phyloP scores from a whole-genome alignment of 495 filamentous ascomycete genomes.

The Hyaloscypha finlandica region DNA sequence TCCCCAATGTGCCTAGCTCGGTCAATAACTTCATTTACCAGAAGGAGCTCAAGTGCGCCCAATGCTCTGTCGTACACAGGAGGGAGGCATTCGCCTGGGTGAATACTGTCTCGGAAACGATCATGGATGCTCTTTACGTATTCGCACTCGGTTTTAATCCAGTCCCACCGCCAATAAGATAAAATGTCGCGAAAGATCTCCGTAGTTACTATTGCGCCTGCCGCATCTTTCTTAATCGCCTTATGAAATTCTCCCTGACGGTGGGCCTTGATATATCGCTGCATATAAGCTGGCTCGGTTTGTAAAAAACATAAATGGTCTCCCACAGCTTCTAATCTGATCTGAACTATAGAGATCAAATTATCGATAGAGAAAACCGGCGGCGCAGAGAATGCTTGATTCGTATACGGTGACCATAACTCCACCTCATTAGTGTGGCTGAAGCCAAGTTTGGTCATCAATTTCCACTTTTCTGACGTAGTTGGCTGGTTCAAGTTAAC shows the following conservation, averaged over 20 bases:
- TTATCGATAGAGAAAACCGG: conserved; percentile 24
- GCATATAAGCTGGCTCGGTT: conserved; percentile 17
- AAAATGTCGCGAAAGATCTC: neutral
- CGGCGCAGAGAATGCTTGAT: conserved; percentile 24
- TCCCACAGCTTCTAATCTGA: neutral
- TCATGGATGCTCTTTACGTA: neutral
- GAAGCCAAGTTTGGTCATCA: neutral
- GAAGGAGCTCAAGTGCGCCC: neutral
- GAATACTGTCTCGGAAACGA: conserved; percentile 8
- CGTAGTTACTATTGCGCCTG: neutral
- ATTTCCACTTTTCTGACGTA: neutral
- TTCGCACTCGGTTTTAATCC: neutral
- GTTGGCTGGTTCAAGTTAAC: neutral
- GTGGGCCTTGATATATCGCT: no score
- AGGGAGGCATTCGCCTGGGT: conserved; percentile 4
- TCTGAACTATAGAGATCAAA: conserved; percentile 18
- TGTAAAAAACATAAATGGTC: conserved; percentile 31
- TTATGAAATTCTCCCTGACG: no score
- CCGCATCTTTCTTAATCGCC: neutral
- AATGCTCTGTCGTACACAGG: neutral
- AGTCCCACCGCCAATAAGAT: conserved; percentile 4
- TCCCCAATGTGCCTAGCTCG: neutral
- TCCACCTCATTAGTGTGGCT: neutral
- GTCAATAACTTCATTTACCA: neutral
- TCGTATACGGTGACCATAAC: conserved; percentile 3